These are phyloP conservation scores for Yamadazyma phyllophila DNA, from an alignment of 805 yeast species.

Conservation along the genomic window DNA sequence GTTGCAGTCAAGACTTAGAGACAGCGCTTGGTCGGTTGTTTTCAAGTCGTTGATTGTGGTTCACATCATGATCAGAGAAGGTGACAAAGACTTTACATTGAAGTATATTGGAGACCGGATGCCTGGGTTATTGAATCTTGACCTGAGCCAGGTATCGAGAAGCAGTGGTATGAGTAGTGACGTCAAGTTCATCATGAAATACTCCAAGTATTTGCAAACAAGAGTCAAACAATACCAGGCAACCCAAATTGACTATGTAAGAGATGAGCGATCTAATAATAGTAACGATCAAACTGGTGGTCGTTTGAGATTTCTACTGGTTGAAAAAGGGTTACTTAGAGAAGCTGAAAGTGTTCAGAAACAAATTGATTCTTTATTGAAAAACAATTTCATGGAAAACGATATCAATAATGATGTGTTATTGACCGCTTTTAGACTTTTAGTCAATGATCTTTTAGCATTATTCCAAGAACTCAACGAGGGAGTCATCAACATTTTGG, in stretches of 20 bases:
- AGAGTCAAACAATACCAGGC: slow-evolving; percentile 69
- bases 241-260: slow-evolving; percentile 72
- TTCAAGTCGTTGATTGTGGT: slow-evolving; percentile 81
- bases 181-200: slow-evolving; percentile 56
- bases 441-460: slow-evolving; percentile 85
- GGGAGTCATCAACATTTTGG: slow-evolving; percentile 90
- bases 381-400: slow-evolving; percentile 70
- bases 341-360: slow-evolving; percentile 82
- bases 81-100: slow-evolving; percentile 74
- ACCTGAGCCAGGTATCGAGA: slow-evolving; percentile 36
- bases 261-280: slow-evolving; percentile 56
- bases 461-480: slow-evolving; percentile 90
- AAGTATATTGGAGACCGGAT: slow-evolving; percentile 49
- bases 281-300: slow-evolving; percentile 50
- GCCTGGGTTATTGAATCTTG: slow-evolving; percentile 49
- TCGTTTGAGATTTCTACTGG: slow-evolving; percentile 59
- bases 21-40: slow-evolving; percentile 87
- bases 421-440: slow-evolving; percentile 78
- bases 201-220: slow-evolving; percentile 65
- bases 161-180: slow-evolving; percentile 39
- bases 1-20: slow-evolving; percentile 60
- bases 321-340: slow-evolving; percentile 77
- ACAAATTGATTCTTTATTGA: slow-evolving; percentile 73
- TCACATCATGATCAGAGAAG: slow-evolving; percentile 92
- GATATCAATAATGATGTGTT: slow-evolving; percentile 84